phyloP scores from a whole-genome alignment of 805 yeast species.

The Maudiozyma barnettii region DNA sequence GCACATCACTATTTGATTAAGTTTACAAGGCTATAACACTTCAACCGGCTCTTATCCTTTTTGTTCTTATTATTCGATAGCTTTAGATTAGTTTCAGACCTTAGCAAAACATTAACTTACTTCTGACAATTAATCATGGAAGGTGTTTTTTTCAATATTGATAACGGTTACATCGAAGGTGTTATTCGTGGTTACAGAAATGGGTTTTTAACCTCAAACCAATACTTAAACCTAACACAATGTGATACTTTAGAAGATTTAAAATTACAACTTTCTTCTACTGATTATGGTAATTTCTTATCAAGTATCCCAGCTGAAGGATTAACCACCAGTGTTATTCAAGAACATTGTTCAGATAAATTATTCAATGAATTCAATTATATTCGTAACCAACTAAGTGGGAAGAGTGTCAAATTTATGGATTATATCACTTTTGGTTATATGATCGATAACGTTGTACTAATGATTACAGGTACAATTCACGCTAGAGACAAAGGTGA shows the following conservation, averaged over 20 bases:
- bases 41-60: too few relatives aligned
- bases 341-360: slow-evolving; percentile 64
- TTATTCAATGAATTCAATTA: slow-evolving; percentile 79
- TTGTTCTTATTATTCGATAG: too few relatives aligned
- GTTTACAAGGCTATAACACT: too few relatives aligned
- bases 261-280: slow-evolving; percentile 86
- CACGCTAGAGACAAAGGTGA: slow-evolving; percentile 90
- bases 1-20: too few relatives aligned
- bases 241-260: slow-evolving; percentile 93
- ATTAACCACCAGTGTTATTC: slow-evolving; percentile 80
- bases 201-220: slow-evolving; percentile 66
- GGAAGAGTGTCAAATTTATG: slow-evolving; percentile 70
- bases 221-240: slow-evolving; percentile 87
- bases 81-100: too few relatives aligned
- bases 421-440: slow-evolving; percentile 92
- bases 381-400: slow-evolving; percentile 73
- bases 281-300: slow-evolving; percentile 89
- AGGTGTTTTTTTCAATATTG: slow-evolving; percentile 84
- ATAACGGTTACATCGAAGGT: slow-evolving; percentile 87
- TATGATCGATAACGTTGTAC: slow-evolving; percentile 95
- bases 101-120: neutral
- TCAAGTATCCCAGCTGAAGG: slow-evolving; percentile 67
- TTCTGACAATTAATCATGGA: slow-evolving; percentile 51
- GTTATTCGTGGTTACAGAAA: slow-evolving; percentile 89
- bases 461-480: slow-evolving; percentile 93